Evolutionary conservation across 2,329 filamentous ascomycete genomes (phyloP), one percentile per base, ranked within the genome.

Genomic region (Aureobasidium sp.): DNA sequence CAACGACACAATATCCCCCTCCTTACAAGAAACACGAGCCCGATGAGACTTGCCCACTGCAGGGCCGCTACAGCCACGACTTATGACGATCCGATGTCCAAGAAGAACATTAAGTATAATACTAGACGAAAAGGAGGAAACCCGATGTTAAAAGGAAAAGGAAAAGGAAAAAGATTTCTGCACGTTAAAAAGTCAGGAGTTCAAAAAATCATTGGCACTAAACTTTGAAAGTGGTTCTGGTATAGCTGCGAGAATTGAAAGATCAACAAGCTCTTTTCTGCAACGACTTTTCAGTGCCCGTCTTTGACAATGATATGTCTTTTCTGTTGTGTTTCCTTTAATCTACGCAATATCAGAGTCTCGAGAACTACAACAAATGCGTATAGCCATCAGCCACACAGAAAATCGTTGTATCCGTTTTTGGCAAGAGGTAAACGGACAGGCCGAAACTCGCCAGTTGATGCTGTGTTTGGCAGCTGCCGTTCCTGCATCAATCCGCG

Each of bases 21-120:
- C 62, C 62, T 6, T 63, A 63, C 54, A 42, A 42, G n/a, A 59
- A 49, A 32, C n/a, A 59, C 42, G 55, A 60, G 27, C 39, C 32
- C 32, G 55, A 63, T 13, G 61, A 63, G 30, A 41, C 49, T 15
- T 47, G 37, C 25, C 59, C 49, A 16, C 29, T 55, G 32, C 59
- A 61, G 41, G 48, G 37, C 27, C 59, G 29, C 16, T 54, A 52
- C 15, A 45, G 30, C 49, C 32, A 61, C 49, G 59, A 61, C 39
- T 61, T 25, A 61, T 61, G 49, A 61, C 47, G 32, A 52, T 29
- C 30, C 13, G 48, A 61, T 47, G 44, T 39, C 30, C 30, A 42
- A n/a, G 13, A 21, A 45, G 21, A 21, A 21, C 21, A 21, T 21
- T 21, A 21, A 21, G 21, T 21, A 21, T 44, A 55, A 55, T 53